Evolutionary conservation across 2,329 filamentous ascomycete species (phyloP).

Genomic region (Lecanicillium sp.): DNA sequence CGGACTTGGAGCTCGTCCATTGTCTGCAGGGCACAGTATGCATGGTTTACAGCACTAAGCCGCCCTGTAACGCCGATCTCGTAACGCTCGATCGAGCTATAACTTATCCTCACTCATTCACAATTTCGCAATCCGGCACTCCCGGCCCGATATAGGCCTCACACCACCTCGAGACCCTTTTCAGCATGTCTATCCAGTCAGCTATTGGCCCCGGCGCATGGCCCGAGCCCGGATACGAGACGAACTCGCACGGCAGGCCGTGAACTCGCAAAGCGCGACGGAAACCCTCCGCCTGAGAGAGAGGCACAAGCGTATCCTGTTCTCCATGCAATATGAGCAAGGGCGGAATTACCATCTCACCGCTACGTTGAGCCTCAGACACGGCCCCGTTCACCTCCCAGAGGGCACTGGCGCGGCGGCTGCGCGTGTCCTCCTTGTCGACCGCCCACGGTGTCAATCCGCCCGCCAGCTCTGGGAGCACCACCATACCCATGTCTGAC

Average conservation of each 20-base stretch:
- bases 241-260: constrained; percentile 27
- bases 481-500: constrained; percentile 18
- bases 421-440: background rate
- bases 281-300: constrained; percentile 28
- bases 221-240: constrained; percentile 28
- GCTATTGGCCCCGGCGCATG: constrained; percentile 18
- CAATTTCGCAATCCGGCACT: too few species aligned
- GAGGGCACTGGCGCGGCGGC: constrained; percentile 1
- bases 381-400: constrained; percentile 5
- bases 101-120: too few species aligned
- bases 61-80: too few species aligned
- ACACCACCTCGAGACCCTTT: too few species aligned
- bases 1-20: too few species aligned
- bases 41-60: too few species aligned
- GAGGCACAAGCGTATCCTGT: constrained; percentile 27
- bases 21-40: too few species aligned
- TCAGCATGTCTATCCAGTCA: too few species aligned
- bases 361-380: background rate
- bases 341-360: constrained; percentile 12
- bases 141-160: too few species aligned
- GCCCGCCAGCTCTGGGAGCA: constrained; percentile 23
- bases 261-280: constrained; percentile 23
- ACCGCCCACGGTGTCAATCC: constrained; percentile 23
- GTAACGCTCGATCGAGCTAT: too few species aligned
- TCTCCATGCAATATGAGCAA: constrained; percentile 24